A percentile compares a stretch with the other conserved stretches of the same genome.
phyloP scores from a whole-genome alignment of 345 rosid species.

The Eucalyptus pauciflora region DNA sequence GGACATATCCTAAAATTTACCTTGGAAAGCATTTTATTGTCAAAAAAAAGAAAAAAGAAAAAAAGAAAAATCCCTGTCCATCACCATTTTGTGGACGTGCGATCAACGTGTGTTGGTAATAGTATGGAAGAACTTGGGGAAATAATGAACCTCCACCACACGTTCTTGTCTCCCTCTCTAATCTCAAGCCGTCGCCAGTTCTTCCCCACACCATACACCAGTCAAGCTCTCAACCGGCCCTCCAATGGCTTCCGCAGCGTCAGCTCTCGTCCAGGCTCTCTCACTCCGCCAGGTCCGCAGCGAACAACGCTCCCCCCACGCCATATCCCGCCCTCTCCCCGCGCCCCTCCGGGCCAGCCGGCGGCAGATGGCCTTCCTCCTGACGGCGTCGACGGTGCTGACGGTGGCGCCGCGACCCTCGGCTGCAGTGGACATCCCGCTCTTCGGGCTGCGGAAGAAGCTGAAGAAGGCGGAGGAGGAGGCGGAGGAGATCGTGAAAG shows the following conservation, averaged over 20 bases:
- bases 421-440: conserved; percentile 46
- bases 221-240: not conserved
- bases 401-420: conserved; percentile 17
- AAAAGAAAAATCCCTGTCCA: not conserved
- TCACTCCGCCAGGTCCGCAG: not conserved
- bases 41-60: not conserved
- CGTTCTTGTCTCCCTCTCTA: not conserved
- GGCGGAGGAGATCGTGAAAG: conserved; percentile 62
- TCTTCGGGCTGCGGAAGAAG: conserved; percentile 75
- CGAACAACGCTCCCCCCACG: not conserved
- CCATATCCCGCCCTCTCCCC: conserved; percentile 8
- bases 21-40: not conserved
- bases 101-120: not conserved
- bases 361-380: conserved; percentile 36
- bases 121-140: not conserved
- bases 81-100: not conserved
- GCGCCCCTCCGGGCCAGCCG: conserved; percentile 20
- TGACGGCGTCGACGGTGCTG: conserved; percentile 40
- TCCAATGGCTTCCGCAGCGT: conserved; percentile 40
- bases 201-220: not conserved
- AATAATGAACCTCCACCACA: not conserved
- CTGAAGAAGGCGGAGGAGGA: conserved; percentile 60
- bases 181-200: not conserved
- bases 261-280: conserved; percentile 8
- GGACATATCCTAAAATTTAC: not conserved